phyloP scores from a whole-genome alignment of 179 eudicot species.

The Beta macrorhiza region DNA sequence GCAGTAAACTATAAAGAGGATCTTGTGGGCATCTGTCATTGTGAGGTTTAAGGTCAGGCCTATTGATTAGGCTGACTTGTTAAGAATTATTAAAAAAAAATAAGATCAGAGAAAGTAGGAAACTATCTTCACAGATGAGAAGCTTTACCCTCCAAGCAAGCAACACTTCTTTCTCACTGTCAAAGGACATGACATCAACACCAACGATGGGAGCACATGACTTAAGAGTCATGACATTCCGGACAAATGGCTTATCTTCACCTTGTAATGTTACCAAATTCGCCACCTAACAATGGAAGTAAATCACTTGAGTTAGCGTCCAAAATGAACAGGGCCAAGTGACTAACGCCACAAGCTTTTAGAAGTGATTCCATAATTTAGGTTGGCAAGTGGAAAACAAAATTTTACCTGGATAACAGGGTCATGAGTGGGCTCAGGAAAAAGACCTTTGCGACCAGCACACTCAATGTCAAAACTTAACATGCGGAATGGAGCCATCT shows the following conservation, averaged over 20 bases:
- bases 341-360: slow-evolving; percentile 4
- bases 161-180: slow-evolving; percentile 75
- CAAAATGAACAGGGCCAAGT: background rate
- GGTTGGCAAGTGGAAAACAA: slow-evolving; percentile 16
- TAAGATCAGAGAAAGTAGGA: background rate
- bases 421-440: slow-evolving; percentile 95
- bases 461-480: slow-evolving; percentile 98
- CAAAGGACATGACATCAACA: slow-evolving; percentile 96
- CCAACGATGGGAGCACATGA: slow-evolving; percentile 97
- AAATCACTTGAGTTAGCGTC: slow-evolving; percentile 4
- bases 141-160: slow-evolving; percentile 95
- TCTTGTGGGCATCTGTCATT: background rate
- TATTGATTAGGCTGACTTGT: background rate
- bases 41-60: background rate
- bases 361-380: background rate
- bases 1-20: slow-evolving; percentile 4
- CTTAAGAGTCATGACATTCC: slow-evolving; percentile 95
- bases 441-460: slow-evolving; percentile 97
- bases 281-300: slow-evolving; percentile 53
- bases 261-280: slow-evolving; percentile 95
- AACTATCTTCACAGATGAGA: background rate
- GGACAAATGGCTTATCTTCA: slow-evolving; percentile 79
- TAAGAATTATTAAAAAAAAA: background rate
- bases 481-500: slow-evolving; percentile 98
- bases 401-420: slow-evolving; percentile 88